Percentiles rank a stretch among this genome's conserved stretches.
These are phyloP conservation scores for Collybiopsis luxurians DNA, from an alignment of 768 basidiomycete species.

Conservation along the genomic window DNA sequence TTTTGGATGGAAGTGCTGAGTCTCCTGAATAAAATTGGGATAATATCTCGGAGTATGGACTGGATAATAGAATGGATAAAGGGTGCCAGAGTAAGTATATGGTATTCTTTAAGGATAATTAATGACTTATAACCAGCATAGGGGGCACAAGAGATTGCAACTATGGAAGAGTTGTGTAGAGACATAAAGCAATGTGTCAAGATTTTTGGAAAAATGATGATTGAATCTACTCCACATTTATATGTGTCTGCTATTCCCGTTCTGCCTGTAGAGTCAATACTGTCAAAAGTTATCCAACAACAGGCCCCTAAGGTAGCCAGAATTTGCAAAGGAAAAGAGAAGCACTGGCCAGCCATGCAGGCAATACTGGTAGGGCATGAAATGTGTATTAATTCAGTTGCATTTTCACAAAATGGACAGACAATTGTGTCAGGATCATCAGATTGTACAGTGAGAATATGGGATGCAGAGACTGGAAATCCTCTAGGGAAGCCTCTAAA, in stretches of 20 bases:
- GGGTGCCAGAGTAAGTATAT: too few species aligned
- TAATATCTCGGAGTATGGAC: neutral
- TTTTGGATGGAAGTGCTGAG: constrained; percentile 1
- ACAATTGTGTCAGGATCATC: neutral
- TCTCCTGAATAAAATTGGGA: neutral
- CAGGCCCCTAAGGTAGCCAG: neutral
- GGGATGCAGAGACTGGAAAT: neutral
- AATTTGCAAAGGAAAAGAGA: neutral
- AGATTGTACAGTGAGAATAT: neutral
- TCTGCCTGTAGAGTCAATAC: constrained; percentile 5
- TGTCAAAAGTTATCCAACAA: constrained; percentile 9
- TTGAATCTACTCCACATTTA: constrained; percentile 16
- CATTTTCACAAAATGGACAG: neutral
- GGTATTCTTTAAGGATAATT: too few species aligned
- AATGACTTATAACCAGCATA: too few species aligned
- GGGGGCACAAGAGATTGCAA: too few species aligned
- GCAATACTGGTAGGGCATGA: constrained; percentile 5
- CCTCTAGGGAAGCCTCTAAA: neutral
- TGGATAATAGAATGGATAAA: neutral
- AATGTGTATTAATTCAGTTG: neutral
- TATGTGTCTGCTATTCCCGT: constrained; percentile 24
- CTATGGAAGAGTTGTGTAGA: neutral
- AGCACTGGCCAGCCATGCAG: neutral
- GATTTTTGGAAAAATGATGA: constrained; percentile 9
- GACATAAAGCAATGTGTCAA: constrained; percentile 3